These are phyloP conservation scores for Baffinella frigidus DNA, from an alignment of 208 protist genomes.

Conservation along the genomic window DNA sequence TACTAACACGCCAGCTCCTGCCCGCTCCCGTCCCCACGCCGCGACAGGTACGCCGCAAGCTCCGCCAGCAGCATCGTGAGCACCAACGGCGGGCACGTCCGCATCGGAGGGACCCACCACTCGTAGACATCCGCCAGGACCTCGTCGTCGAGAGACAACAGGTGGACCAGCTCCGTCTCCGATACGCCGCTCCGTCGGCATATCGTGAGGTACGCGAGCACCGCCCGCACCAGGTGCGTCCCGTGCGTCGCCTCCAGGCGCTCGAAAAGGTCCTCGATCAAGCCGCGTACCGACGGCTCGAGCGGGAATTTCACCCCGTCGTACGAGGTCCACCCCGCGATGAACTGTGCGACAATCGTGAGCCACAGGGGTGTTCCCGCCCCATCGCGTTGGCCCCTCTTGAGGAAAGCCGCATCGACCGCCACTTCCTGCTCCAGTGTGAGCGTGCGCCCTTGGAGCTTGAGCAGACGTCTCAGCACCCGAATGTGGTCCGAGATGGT, in stretches of 20 bases:
- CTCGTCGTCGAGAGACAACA: not conserved
- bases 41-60: not conserved
- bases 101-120: not conserved
- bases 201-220: not conserved
- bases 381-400: not conserved
- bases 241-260: not conserved
- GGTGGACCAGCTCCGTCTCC: not conserved
- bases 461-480: not conserved
- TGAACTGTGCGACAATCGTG: not conserved
- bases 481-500: not conserved
- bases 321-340: not conserved
- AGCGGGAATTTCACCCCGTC: not conserved
- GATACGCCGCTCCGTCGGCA: not conserved
- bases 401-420: not conserved
- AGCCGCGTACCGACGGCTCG: not conserved
- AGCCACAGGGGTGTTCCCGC: constrained; percentile 3
- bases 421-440: not conserved
- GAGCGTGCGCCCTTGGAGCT: not conserved
- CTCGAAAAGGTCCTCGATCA: not conserved
- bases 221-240: not conserved
- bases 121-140: not conserved
- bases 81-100: not conserved
- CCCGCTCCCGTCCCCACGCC: not conserved
- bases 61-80: not conserved
- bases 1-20: not conserved